phyloP scores from a whole-genome alignment of 257 asterid species.

The Petunia axillaris region DNA sequence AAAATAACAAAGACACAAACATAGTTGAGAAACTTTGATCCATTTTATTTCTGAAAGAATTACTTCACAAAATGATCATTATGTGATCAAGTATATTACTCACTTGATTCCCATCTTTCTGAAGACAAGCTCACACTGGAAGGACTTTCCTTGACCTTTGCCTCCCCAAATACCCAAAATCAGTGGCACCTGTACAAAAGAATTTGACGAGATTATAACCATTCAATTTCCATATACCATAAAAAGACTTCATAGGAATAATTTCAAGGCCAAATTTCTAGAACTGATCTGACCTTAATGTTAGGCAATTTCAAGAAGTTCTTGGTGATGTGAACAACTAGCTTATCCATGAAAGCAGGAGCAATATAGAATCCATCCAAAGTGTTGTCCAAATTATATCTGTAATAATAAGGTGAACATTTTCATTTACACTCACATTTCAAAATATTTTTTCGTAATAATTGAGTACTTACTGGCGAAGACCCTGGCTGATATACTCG shows the following conservation, averaged over 20 bases:
- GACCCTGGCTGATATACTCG: slow-evolving; percentile 79
- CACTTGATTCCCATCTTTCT: slow-evolving; percentile 89
- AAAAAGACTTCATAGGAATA: too few species aligned
- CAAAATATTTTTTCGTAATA: not conserved
- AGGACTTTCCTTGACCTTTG: slow-evolving; percentile 92
- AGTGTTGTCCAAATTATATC: slow-evolving; percentile 62
- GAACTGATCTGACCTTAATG: slow-evolving; percentile 57
- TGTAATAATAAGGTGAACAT: not conserved
- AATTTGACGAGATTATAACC: not conserved
- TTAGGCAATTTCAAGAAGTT: slow-evolving; percentile 78
- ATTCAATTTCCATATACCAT: not conserved
- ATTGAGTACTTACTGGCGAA: slow-evolving; percentile 42
- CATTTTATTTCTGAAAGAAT: not conserved
- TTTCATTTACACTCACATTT: not conserved
- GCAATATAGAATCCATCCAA: slow-evolving; percentile 74
- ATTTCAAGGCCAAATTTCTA: not conserved
- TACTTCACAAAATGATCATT: not conserved
- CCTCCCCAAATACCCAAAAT: slow-evolving; percentile 97
- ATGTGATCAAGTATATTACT: slow-evolving; percentile 32
- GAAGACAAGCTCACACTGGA: slow-evolving; percentile 89
- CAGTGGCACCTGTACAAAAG: slow-evolving; percentile 57
- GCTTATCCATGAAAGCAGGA: slow-evolving; percentile 95
- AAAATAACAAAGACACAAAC: not conserved
- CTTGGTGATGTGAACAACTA: slow-evolving; percentile 68
- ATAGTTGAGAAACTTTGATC: not conserved